A percentile compares a stretch with the other conserved stretches of the same genome.
phyloP scores from a whole-genome alignment of 192 early-diverging fungal genomes.

The Lobosporangium transversale region DNA sequence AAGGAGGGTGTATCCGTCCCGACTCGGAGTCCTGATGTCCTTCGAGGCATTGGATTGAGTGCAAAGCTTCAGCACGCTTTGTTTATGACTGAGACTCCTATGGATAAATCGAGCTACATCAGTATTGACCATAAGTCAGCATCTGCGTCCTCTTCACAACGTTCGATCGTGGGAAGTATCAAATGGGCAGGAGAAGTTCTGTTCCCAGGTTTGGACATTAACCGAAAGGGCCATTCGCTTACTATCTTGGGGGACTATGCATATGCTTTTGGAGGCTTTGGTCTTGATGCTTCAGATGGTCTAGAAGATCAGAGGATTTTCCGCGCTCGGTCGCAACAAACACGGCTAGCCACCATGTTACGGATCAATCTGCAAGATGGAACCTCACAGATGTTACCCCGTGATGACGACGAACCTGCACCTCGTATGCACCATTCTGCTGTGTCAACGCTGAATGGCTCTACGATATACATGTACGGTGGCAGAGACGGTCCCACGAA shows the following conservation, averaged over 20 bases:
- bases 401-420: conserved; percentile 20
- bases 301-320: conserved; percentile 31
- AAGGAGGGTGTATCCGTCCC: background rate
- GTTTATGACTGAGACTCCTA: background rate
- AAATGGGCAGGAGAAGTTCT: conserved; percentile 20
- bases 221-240: conserved; percentile 44
- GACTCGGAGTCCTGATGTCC: conserved; percentile 28
- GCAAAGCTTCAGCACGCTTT: conserved; percentile 14
- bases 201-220: conserved; percentile 27
- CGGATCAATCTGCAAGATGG: conserved; percentile 19
- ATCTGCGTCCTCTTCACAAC: background rate
- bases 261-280: conserved; percentile 40
- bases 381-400: background rate
- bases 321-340: conserved; percentile 32
- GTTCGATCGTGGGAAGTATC: conserved; percentile 2
- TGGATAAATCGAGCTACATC: conserved; percentile 18
- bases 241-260: conserved; percentile 29
- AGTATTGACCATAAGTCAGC: conserved; percentile 1
- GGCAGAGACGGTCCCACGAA: conserved; percentile 46
- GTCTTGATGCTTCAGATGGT: conserved; percentile 18
- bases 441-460: conserved; percentile 17
- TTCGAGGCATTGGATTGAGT: conserved; percentile 8
- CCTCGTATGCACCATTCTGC: conserved; percentile 49
- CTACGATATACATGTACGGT: conserved; percentile 33
- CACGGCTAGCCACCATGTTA: conserved; percentile 29